Evolutionary conservation across 2,329 filamentous ascomycete genomes (phyloP).

Genomic region (Fusarium burgessii): DNA sequence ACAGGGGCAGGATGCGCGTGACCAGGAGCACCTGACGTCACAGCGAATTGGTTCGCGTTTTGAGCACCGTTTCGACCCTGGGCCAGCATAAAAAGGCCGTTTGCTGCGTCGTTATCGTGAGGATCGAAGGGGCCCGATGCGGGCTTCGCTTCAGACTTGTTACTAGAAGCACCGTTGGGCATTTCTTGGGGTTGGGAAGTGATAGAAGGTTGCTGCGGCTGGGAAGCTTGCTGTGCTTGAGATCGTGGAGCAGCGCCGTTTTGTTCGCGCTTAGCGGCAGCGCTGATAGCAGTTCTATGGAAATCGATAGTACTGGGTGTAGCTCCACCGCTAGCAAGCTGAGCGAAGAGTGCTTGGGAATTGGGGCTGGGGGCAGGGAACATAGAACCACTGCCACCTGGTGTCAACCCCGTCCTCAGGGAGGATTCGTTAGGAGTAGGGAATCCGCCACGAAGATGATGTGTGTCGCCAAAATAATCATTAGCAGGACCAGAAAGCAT

Average conservation of each 20-base stretch:
- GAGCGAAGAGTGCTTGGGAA: constrained; percentile 83
- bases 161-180: constrained; percentile 53
- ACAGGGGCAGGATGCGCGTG: constrained; percentile 62
- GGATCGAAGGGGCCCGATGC: constrained; percentile 79
- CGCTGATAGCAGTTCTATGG: constrained; percentile 89
- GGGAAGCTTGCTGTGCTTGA: constrained; percentile 53
- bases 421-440: constrained; percentile 98
- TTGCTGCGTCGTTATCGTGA: constrained; percentile 95
- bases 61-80: constrained; percentile 72
- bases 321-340: constrained; percentile 81
- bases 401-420: constrained; percentile 88
- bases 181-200: constrained; percentile 68
- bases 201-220: constrained; percentile 41
- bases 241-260: constrained; percentile 50
- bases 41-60: constrained; percentile 61
- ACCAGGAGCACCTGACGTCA: constrained; percentile 58
- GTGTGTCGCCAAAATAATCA: constrained; percentile 89
- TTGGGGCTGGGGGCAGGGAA: constrained; percentile 93
- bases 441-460: constrained; percentile 83
- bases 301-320: constrained; percentile 95
- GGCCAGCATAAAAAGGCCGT: constrained; percentile 91
- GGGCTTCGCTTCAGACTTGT: constrained; percentile 64
- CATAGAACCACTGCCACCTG: constrained; percentile 96
- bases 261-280: constrained; percentile 72
- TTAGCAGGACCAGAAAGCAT: constrained; percentile 90